phyloP scores from a whole-genome alignment of 441 rosid species.

The Corymbia citriodora region DNA sequence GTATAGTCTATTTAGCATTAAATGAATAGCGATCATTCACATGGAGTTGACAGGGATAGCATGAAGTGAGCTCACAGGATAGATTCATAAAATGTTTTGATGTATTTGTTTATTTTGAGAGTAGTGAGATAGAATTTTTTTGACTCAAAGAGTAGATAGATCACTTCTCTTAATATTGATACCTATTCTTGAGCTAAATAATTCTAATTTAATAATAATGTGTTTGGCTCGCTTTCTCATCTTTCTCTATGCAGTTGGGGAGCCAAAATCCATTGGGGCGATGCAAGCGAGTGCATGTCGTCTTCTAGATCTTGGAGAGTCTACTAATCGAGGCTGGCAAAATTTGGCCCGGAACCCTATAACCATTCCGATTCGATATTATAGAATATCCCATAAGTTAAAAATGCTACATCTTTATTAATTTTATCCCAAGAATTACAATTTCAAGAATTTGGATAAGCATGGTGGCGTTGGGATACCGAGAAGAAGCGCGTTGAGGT shows the following conservation, averaged over 20 bases:
- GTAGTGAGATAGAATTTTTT: not conserved
- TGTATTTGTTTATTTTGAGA: not conserved
- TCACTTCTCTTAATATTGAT: rapidly evolving
- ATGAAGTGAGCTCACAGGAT: rapidly evolving
- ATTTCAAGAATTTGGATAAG: not conserved
- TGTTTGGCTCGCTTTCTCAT: not conserved
- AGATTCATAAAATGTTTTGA: rapidly evolving
- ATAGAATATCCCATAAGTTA: not conserved
- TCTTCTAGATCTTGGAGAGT: no score
- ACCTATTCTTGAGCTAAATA: rapidly evolving
- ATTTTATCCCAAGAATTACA: not conserved
- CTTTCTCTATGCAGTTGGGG: not conserved
- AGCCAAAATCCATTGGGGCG: not conserved
- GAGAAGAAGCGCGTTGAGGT: not conserved
- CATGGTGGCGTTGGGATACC: not conserved
- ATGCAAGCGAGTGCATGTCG: rapidly evolving
- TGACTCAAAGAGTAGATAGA: not conserved
- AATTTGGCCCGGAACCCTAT: not conserved
- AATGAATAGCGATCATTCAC: not conserved
- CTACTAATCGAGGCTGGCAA: not conserved
- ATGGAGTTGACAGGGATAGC: not conserved
- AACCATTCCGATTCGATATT: not conserved
- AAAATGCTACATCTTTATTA: not conserved
- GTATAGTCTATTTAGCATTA: not conserved
- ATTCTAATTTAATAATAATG: not conserved